Evolutionary conservation across 768 basidiomycete genomes (phyloP), one percentile per base, ranked within the genome.

Genomic region (Tephrocybe sp.): DNA sequence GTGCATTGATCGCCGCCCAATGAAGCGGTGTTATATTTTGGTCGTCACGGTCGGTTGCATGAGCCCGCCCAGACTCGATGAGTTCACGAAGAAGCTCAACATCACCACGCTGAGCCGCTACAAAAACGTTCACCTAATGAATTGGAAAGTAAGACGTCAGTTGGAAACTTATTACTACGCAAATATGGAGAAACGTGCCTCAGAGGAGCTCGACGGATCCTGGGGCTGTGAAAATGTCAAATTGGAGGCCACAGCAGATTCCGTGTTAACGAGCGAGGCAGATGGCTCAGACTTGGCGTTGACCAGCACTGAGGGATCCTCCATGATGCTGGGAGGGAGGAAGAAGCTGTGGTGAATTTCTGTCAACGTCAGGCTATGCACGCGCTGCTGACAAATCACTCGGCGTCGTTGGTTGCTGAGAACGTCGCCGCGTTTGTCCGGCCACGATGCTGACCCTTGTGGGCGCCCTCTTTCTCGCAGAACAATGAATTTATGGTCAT

Each of bases 1-100:
- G 93, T 3, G 93, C 94, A 60, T 98, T 98, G 63, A 98, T 98
- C 1, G 95, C 87, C 7, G 97, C 95, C 97, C 97, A 99, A 64
- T 99, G 97, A 1, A 99, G 80, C 1, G 97, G 88, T 0, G 95
- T 96, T 54, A 98, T 91, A 59, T 95, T 93, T 65, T 96, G 89
- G 24, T 80, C 77, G 69, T 98, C 96, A 40, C 87, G 75, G 67
- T 92, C 91, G 12, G 84, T 84, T 16, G 85, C 87, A 5, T 69
- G 75, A 16, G 87, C 87, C 51, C 76, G 72, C 4, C 87, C 87
- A 1, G 84, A 86, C 57, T 85, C 81, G 32, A 94, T 73, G 49
- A 94, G 79, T 42, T 80, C 66, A 5, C 78, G 78, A 24, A 96
- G 68, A 34, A 78, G 69, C 8, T 67, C 63, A 6, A 92, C 74